A percentile compares a stretch with the other conserved stretches of the same genome.
Conservation (phyloP, 2,329 filamentous ascomycete genomes). For the Nothophoma quercina region DNA sequence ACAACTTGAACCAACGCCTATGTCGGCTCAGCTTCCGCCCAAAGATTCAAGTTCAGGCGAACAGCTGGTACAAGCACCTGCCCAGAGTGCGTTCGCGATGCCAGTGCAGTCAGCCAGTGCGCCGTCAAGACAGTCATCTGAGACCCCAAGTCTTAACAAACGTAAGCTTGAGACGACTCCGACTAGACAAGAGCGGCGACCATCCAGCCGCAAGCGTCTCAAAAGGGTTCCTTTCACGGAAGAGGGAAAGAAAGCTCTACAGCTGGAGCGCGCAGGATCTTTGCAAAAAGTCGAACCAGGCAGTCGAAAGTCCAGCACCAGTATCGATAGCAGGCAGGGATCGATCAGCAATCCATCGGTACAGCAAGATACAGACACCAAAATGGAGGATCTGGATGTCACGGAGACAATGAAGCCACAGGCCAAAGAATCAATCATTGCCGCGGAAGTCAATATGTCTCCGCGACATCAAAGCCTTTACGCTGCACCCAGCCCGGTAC, state of each 20-base stretch:
- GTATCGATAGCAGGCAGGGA: slow-evolving; percentile 14
- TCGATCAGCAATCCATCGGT: not conserved
- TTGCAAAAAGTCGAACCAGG: slow-evolving; percentile 21
- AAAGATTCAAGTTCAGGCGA: slow-evolving; percentile 19
- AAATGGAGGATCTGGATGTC: slow-evolving; percentile 3
- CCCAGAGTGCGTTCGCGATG: not conserved
- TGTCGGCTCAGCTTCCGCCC: slow-evolving; percentile 20
- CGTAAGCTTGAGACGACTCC: slow-evolving; percentile 34
- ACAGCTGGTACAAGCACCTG: not conserved
- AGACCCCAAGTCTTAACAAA: slow-evolving; percentile 22
- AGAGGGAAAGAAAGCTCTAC: slow-evolving; percentile 14
- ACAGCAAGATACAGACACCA: slow-evolving; percentile 11
- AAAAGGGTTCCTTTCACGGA: slow-evolving; percentile 31
- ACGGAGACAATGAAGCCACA: not conserved
- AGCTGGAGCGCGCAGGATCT: slow-evolving; percentile 22
- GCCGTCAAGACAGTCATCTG: not conserved
- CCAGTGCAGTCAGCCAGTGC: not conserved
- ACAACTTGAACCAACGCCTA: slow-evolving; percentile 18
- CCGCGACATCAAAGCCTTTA: slow-evolving; percentile 32
- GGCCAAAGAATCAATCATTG: not conserved
- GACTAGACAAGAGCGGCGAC: slow-evolving; percentile 22
- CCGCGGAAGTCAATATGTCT: slow-evolving; percentile 16
- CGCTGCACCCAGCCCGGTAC: slow-evolving; percentile 19
- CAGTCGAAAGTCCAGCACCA: slow-evolving; percentile 22
- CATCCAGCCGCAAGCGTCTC: slow-evolving; percentile 30